These are phyloP conservation scores for Coniochaeta prunicola DNA, from an alignment of 2,329 filamentous ascomycete species.

Conservation along the genomic window DNA sequence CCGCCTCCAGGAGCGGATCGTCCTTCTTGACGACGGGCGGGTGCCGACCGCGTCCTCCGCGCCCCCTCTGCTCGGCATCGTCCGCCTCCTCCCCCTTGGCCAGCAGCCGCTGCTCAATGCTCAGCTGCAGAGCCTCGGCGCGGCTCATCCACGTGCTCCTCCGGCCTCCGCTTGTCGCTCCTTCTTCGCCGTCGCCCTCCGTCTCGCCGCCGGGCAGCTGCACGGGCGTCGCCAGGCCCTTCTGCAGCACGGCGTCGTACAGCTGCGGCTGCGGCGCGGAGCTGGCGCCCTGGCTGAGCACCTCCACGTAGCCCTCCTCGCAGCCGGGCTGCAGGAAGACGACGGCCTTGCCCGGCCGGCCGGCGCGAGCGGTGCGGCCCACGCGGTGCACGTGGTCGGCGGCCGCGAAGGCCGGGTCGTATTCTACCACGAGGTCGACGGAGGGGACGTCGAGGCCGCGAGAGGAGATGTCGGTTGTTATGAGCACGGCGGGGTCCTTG, in stretches of 20 bases:
- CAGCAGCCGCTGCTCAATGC: slow-evolving; percentile 52
- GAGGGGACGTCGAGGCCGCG: slow-evolving; percentile 93
- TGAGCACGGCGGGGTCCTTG: slow-evolving; percentile 69
- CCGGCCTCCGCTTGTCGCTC: too few relatives aligned
- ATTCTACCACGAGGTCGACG: slow-evolving; percentile 91
- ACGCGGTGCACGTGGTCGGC: slow-evolving; percentile 93
- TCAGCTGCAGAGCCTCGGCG: slow-evolving; percentile 51
- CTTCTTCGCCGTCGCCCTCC: slow-evolving; percentile 61
- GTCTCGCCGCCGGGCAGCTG: slow-evolving; percentile 53
- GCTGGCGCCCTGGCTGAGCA: slow-evolving; percentile 47
- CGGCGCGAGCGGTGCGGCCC: slow-evolving; percentile 88
- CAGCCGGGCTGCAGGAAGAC: slow-evolving; percentile 86
- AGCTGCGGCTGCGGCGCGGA: slow-evolving; percentile 38
- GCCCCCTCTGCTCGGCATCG: slow-evolving; percentile 3
- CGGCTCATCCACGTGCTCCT: slow-evolving; percentile 33
- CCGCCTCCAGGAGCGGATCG: slow-evolving; percentile 67
- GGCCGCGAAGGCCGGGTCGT: slow-evolving; percentile 88
- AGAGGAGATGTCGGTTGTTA: slow-evolving; percentile 93
- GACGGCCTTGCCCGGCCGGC: slow-evolving; percentile 75
- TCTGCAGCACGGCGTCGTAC: slow-evolving; percentile 52
- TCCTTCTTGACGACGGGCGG: slow-evolving; percentile 28
- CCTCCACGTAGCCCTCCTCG: slow-evolving; percentile 83
- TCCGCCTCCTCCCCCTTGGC: slow-evolving; percentile 11
- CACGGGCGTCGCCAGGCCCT: slow-evolving; percentile 55
- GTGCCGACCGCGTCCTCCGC: background rate